Conservation (phyloP, 106 monocot genomes). For the Narthecium ossifragum region DNA sequence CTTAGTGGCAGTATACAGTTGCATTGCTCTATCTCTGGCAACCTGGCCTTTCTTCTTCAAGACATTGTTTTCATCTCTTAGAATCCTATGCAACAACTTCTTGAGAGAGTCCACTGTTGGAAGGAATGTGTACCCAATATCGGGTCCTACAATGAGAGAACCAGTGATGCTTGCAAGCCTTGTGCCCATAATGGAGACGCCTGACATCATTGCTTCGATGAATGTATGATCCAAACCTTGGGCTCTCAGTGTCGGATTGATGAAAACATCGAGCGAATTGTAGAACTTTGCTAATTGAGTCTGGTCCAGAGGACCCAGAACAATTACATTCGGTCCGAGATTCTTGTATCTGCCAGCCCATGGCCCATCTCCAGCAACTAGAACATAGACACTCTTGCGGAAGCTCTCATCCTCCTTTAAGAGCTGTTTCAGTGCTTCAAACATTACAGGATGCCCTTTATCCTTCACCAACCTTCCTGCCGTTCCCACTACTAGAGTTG, state of each 20-base stretch:
- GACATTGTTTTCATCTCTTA: slow-evolving; percentile 31
- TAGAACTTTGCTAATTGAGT: slow-evolving; percentile 56
- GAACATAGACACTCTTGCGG: slow-evolving; percentile 16
- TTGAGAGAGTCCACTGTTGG: slow-evolving; percentile 60
- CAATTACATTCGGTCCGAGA: slow-evolving; percentile 40
- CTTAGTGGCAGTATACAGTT: slow-evolving; percentile 55
- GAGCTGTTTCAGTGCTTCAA: slow-evolving; percentile 57
- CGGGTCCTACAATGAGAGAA: slow-evolving; percentile 43
- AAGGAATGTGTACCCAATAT: slow-evolving; percentile 61
- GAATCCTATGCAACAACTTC: slow-evolving; percentile 24
- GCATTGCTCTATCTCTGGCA: slow-evolving; percentile 38
- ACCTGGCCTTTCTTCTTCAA: slow-evolving; percentile 44
- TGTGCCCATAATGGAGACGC: slow-evolving; percentile 48
- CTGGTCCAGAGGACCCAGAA: slow-evolving; percentile 63
- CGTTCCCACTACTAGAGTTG: slow-evolving; percentile 62
- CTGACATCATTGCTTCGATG: slow-evolving; percentile 84
- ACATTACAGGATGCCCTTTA: slow-evolving; percentile 84
- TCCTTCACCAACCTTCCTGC: slow-evolving; percentile 85
- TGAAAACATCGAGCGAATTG: slow-evolving; percentile 54
- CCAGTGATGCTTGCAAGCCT: slow-evolving; percentile 74
- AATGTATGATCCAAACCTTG: slow-evolving; percentile 84
- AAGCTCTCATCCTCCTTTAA: slow-evolving; percentile 33
- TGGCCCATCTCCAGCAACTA: slow-evolving; percentile 86
- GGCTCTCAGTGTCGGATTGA: slow-evolving; percentile 76
- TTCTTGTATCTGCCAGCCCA: slow-evolving; percentile 65